Evolutionary conservation across 805 yeast genomes (phyloP), one percentile per base, ranked within the genome.

Genomic region (Candida pseudoglaebosa): DNA sequence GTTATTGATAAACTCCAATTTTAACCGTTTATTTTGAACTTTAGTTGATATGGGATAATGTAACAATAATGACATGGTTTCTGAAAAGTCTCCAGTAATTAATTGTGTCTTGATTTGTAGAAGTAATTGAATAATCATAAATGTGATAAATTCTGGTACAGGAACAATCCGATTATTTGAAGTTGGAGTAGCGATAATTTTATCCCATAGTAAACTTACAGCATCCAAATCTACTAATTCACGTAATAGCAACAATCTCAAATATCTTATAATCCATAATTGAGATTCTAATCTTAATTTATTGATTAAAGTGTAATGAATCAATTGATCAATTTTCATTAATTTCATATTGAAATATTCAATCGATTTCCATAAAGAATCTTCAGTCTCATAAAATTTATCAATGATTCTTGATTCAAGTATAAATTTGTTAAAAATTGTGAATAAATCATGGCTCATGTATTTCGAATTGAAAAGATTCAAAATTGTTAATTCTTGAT

Each of bases 231-330:
- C 58, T 1, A 77, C 78, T 20, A 77, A 50, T 45, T 77, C 82
- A 37, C 82, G 54, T 5, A 69, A 56, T 13, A 75, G 54, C 3
- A 75, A 43, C 24, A 77, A 55, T 18, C 80, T 53, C 20, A 71
- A 64, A 53, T 70, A 77, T 32, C 82, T 50, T n/a, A 77, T 70
- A 18, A 75, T 59, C 81, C 81, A 77, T 31, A 77, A 61, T 37
- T 75, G 74, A 2, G 77, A 65, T 42, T 75, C 80, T 4, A 75
- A 53, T 41, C 64, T 61, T 28, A 73, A 57, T 44, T 67, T 70
- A 35, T 65, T 67, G 12, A 65, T 53, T 28, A 75, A 50, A 41
- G 62, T 62, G 45, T 72, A 71, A 44, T 72, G 75, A 13, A 74
- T 59, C 13, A 68, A 56, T 36, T 67, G 72, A 49, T 77, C 82